Percentiles rank a stretch among this genome's conserved stretches.
Conservation (phyloP, 139 green algal genomes). For the Haematococcus sp. region DNA sequence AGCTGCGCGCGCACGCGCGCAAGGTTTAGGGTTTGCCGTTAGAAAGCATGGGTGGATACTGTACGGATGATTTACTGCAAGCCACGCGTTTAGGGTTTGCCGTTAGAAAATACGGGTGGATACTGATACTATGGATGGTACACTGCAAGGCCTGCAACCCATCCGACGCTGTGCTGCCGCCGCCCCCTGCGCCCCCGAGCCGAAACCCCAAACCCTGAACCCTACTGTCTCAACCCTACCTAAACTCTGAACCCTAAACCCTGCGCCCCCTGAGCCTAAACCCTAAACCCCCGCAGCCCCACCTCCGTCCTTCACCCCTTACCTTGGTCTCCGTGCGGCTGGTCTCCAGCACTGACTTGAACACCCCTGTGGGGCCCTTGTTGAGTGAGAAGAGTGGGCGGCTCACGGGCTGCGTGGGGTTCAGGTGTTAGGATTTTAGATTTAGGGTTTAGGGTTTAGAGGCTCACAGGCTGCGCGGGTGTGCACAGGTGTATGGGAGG, state of each 20-base stretch:
- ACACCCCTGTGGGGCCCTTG: constrained; percentile 76
- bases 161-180: no score
- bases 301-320: not conserved
- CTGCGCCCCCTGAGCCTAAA: not conserved
- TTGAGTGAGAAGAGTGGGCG: constrained; percentile 37
- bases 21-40: not conserved
- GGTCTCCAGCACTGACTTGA: constrained; percentile 88
- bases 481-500: no score
- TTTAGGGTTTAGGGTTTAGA: no score
- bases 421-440: not conserved
- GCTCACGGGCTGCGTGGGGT: not conserved
- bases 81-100: no score
- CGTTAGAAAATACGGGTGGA: no score
- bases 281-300: not conserved
- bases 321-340: constrained; percentile 58
- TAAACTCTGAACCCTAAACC: no score
- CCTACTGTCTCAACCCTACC: no score
- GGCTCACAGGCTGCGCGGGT: no score
- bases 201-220: no score
- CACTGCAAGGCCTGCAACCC: no score
- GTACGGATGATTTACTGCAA: not conserved
- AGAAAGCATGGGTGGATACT: not conserved
- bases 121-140: no score
- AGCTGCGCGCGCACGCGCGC: not conserved
- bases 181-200: no score